Conservation (phyloP, 129 eudicot genomes). For the Daucus carota region DNA sequence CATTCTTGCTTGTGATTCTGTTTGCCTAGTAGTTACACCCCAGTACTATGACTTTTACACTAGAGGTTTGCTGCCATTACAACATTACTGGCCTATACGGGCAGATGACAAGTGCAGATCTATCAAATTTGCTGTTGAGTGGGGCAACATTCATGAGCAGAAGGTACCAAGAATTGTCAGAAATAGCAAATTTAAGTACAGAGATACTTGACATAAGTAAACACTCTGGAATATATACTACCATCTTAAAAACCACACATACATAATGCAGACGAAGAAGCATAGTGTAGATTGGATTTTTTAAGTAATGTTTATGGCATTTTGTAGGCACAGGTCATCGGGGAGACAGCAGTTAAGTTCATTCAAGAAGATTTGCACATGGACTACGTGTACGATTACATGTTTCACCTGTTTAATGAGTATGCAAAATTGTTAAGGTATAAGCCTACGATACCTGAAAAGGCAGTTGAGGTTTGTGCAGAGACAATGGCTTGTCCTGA, state of each 20-base stretch:
- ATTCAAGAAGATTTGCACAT: conserved; percentile 5
- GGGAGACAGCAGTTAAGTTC: background rate
- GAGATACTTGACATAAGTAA: background rate
- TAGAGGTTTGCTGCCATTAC: background rate
- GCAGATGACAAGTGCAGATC: background rate
- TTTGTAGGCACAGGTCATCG: background rate
- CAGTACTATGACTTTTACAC: conserved; percentile 4
- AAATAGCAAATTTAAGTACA: background rate
- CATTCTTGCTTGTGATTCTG: conserved; percentile 8
- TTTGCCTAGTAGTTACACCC: background rate
- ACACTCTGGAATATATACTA: background rate
- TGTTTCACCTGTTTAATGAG: conserved; percentile 19
- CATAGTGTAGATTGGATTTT: background rate
- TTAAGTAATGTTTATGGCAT: background rate
- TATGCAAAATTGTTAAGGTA: conserved; percentile 43
- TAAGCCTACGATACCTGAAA: conserved; percentile 37
- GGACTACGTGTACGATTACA: conserved; percentile 5
- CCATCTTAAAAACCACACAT: background rate
- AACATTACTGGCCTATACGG: background rate
- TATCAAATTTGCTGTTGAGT: conserved; percentile 1
- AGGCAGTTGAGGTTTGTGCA: conserved; percentile 41
- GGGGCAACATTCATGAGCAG: background rate
- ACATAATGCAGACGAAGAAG: background rate
- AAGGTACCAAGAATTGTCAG: background rate
- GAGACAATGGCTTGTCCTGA: conserved; percentile 47